Conservation (phyloP, 768 basidiomycete genomes). For the Hirschioporus abietinus region DNA sequence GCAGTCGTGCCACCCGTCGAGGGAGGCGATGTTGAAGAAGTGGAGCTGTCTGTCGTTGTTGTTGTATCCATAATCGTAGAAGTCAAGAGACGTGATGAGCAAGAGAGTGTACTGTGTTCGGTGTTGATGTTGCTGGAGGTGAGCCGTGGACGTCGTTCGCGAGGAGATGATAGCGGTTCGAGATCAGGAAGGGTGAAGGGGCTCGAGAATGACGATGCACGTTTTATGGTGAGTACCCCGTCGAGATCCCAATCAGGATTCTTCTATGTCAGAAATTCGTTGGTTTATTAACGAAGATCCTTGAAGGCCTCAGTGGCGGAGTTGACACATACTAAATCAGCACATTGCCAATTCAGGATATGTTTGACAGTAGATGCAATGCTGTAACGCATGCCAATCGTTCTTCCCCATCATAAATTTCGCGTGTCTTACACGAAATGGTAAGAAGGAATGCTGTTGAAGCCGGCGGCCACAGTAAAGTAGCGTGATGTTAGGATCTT, state of each 20-base stretch:
- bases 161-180: background rate
- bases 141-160: background rate
- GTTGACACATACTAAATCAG: background rate
- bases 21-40: background rate
- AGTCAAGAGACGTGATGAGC: background rate
- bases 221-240: background rate
- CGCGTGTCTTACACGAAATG: background rate
- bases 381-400: background rate
- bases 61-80: background rate
- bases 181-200: background rate
- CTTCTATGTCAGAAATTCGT: background rate
- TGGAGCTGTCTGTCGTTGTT: background rate
- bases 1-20: slow-evolving; percentile 1
- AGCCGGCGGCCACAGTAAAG: background rate
- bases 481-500: background rate
- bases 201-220: background rate
- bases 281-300: background rate
- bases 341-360: background rate
- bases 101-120: background rate
- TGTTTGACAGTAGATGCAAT: background rate
- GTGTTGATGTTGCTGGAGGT: background rate
- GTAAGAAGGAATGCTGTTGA: background rate
- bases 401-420: background rate
- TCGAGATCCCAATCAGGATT: background rate
- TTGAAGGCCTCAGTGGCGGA: background rate